Base-by-base conservation (phyloP, 345 rosid species). In the Brassica rapa region DNA sequence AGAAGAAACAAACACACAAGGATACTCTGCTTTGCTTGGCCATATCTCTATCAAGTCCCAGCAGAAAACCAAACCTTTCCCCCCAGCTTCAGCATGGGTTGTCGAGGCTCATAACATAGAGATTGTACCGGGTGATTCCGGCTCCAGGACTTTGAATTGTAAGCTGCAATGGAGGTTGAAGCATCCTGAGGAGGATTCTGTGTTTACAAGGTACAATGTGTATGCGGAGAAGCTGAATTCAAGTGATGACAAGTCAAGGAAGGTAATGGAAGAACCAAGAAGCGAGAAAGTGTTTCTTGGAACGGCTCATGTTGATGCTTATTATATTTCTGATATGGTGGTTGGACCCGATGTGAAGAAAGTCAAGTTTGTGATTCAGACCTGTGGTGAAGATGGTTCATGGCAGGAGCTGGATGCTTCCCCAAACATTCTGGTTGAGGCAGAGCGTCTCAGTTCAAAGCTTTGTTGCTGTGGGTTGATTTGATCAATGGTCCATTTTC, bases 21-120 rank as follows among this genome's bases (percentile, higher is more conserved):
- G 81, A 29, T 93, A 86, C 61, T 79, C 72, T 70, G 89, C 94
- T 6, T 77, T 91, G 62, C 96, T 91, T 27, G 94, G 98, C 24
- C 83, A 90, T 67, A 79, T 91, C 62, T 79, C 82, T n/a, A 66
- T 79, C 21, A 72, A 72, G 0, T 0, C 35, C 80, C 27, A 83
- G 85, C 21, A 84, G 71, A 81, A 84, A 72, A 55, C 63, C 75
- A 8, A 69, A 59, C 19, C 81, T 24, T 85, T 89, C 6, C 91
- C 91, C 14, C 85, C 88, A 4, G 83, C 89, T 0, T 72, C 82
- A 69, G 83, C 88, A 1, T 89, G 96, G 97, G 57, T 71, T 10
- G 74, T 89, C 1, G 81, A 90, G 51, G 86, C 82, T 65, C 77
- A 82, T 53, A 29, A 87, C 67, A 1, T 87, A 5, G 63, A 86